These are phyloP conservation scores for Graphilbum ipis-grandicollis DNA, from an alignment of 2,329 filamentous ascomycete species.

Conservation along the genomic window DNA sequence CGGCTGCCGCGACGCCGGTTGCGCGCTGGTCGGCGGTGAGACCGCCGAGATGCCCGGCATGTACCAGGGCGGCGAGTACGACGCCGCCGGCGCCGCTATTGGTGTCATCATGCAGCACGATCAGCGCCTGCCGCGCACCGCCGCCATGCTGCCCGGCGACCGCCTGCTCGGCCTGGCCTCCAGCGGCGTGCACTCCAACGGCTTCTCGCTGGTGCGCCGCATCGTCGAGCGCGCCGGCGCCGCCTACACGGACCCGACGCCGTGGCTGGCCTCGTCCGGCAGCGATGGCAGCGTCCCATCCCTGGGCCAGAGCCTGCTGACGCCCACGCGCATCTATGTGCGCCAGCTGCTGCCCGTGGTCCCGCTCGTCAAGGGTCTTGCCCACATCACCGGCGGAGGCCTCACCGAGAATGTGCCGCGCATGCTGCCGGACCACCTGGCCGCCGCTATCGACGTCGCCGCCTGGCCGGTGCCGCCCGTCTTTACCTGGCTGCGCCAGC, in stretches of 20 bases:
- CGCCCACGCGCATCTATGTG: conserved; percentile 89
- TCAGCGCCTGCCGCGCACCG: conserved; percentile 56
- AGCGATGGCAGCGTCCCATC: background rate
- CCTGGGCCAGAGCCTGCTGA: conserved; percentile 59
- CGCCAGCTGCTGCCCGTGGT: conserved; percentile 51
- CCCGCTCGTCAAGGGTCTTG: conserved; percentile 69
- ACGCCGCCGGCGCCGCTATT: conserved; percentile 78
- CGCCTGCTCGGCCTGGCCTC: conserved; percentile 73
- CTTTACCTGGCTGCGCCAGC: conserved; percentile 70
- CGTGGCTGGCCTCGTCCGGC: conserved; percentile 34
- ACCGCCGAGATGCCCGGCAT: conserved; percentile 98
- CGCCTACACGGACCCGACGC: conserved; percentile 52
- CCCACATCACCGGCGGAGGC: conserved; percentile 93
- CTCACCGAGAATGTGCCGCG: conserved; percentile 87
- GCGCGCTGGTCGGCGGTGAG: conserved; percentile 89
- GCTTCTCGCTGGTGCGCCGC: conserved; percentile 88
- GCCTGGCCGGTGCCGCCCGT: conserved; percentile 63
- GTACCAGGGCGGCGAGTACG: conserved; percentile 78
- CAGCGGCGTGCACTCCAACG: conserved; percentile 85
- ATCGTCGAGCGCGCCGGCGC: conserved; percentile 63
- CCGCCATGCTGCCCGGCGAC: conserved; percentile 66
- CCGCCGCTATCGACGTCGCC: conserved; percentile 63
- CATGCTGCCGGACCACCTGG: conserved; percentile 66
- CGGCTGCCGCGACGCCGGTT: conserved; percentile 71
- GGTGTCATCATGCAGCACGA: conserved; percentile 60